These are phyloP conservation scores for Chlorokybus atmophyticus DNA, from an alignment of 139 green algal genomes.

Conservation along the genomic window DNA sequence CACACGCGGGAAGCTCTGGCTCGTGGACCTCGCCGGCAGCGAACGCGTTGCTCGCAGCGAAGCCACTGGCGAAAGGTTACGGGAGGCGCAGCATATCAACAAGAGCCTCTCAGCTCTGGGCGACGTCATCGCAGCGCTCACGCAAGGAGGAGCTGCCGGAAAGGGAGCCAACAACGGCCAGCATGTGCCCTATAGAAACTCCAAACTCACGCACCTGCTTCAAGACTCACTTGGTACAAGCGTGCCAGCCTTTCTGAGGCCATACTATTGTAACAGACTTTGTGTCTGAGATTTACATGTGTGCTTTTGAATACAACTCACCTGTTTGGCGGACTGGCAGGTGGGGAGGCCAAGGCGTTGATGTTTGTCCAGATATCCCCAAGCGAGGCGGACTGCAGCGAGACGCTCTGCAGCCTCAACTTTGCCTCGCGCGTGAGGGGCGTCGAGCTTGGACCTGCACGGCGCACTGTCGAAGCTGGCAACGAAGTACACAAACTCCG, in stretches of 20 bases:
- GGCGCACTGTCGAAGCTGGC: conserved; percentile 8
- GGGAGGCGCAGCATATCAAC: conserved; percentile 78
- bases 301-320: background rate
- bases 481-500: conserved; percentile 21
- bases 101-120: conserved; percentile 57
- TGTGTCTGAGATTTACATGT: background rate
- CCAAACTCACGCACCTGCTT: conserved; percentile 75
- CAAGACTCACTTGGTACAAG: conserved; percentile 30
- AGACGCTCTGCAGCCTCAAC: conserved; percentile 56
- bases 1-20: conserved; percentile 49
- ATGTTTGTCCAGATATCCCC: conserved; percentile 34
- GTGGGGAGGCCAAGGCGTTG: conserved; percentile 30
- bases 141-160: background rate
- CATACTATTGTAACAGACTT: background rate
- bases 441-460: conserved; percentile 68
- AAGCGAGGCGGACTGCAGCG: conserved; percentile 5
- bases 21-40: conserved; percentile 89
- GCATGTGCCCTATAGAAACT: conserved; percentile 90
- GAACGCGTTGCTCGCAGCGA: conserved; percentile 34
- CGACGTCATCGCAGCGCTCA: conserved; percentile 47
- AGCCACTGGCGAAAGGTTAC: conserved; percentile 64
- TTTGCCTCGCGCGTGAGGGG: conserved; percentile 71
- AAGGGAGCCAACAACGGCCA: conserved; percentile 11
- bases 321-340: conserved; percentile 4
- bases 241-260: background rate